phyloP scores from a whole-genome alignment of 1,284 basidiomycete genomes.

The Fistulinella cinereoalba region DNA sequence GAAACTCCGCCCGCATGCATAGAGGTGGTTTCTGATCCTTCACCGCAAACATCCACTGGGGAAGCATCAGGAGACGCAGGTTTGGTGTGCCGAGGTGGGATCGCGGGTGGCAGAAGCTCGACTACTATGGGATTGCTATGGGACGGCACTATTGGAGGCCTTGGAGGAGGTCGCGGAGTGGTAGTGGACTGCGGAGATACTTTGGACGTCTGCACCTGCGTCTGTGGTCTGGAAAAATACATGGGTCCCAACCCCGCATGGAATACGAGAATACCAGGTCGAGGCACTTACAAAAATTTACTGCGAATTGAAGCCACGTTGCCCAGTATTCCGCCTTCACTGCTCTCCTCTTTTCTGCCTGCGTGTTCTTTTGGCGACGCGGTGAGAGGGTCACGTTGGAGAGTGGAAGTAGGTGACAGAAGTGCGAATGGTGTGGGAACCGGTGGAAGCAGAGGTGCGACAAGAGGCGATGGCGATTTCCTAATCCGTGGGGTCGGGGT shows the following conservation, averaged over 20 bases:
- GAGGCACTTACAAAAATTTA: slow-evolving; percentile 51
- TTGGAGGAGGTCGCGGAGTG: slow-evolving; percentile 14
- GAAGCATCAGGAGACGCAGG: slow-evolving; percentile 1
- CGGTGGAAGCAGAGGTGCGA: slow-evolving; percentile 42
- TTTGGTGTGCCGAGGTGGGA: slow-evolving; percentile 19
- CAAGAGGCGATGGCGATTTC: slow-evolving; percentile 36
- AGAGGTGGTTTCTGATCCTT: too few species aligned
- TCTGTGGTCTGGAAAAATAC: slow-evolving; percentile 10
- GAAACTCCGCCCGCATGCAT: slow-evolving; percentile 16
- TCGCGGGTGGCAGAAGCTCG: slow-evolving; percentile 10
- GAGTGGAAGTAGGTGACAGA: slow-evolving; percentile 21
- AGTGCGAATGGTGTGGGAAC: slow-evolving; percentile 37
- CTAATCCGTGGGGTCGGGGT: slow-evolving; percentile 47
- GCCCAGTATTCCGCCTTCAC: slow-evolving; percentile 18
- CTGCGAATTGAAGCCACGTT: slow-evolving; percentile 46
- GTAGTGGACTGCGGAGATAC: slow-evolving; percentile 17
- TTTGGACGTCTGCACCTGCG: slow-evolving; percentile 3
- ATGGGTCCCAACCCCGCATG: background rate
- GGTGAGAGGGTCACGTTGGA: slow-evolving; percentile 20
- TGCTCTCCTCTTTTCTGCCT: slow-evolving; percentile 17
- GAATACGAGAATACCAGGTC: too few species aligned
- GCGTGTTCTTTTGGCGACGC: slow-evolving; percentile 21
- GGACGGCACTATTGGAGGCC: slow-evolving; percentile 18
- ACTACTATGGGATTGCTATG: slow-evolving; percentile 17
- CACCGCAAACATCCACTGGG: slow-evolving; percentile 7